Conservation (phyloP, 2,329 filamentous ascomycete species). For the Hymenoscyphus scutula region DNA sequence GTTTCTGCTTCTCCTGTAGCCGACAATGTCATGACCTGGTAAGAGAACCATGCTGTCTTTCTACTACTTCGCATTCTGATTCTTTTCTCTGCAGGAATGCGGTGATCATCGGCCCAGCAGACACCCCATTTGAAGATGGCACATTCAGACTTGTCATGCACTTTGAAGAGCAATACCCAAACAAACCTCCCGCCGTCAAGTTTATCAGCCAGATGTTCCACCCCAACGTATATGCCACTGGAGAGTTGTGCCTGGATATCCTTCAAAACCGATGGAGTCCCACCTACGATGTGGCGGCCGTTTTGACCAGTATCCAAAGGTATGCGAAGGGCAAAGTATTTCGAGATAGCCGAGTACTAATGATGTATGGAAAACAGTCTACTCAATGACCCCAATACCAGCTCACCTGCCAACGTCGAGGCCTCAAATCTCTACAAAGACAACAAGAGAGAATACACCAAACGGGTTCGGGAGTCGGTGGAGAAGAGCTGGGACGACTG, state of each 20-base stretch:
- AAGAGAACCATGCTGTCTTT: constrained; percentile 25
- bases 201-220: constrained; percentile 99
- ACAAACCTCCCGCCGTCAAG: constrained; percentile 96
- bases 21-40: constrained; percentile 98
- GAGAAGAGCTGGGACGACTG: constrained; percentile 99
- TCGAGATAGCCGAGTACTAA: neutral
- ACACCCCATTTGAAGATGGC: constrained; percentile 97
- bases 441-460: constrained; percentile 93
- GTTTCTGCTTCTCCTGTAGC: constrained; percentile 95
- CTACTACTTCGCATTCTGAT: neutral
- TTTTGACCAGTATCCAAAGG: constrained; percentile 98
- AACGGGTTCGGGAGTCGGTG: constrained; percentile 91
- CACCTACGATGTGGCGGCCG: constrained; percentile 95
- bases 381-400: constrained; percentile 97
- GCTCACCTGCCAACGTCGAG: constrained; percentile 94
- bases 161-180: constrained; percentile 98
- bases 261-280: constrained; percentile 98
- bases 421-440: constrained; percentile 98
- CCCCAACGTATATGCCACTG: constrained; percentile 95
- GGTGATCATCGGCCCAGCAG: constrained; percentile 93
- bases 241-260: constrained; percentile 94
- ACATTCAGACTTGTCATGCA: constrained; percentile 98
- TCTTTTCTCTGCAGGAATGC: constrained; percentile 72
- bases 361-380: constrained; percentile 59
- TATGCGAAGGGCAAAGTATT: constrained; percentile 39